Percentiles rank a stretch among this genome's conserved stretches.
These are phyloP conservation scores for Moesziomyces sp. DNA, from an alignment of 1,284 basidiomycete species.

Conservation along the genomic window DNA sequence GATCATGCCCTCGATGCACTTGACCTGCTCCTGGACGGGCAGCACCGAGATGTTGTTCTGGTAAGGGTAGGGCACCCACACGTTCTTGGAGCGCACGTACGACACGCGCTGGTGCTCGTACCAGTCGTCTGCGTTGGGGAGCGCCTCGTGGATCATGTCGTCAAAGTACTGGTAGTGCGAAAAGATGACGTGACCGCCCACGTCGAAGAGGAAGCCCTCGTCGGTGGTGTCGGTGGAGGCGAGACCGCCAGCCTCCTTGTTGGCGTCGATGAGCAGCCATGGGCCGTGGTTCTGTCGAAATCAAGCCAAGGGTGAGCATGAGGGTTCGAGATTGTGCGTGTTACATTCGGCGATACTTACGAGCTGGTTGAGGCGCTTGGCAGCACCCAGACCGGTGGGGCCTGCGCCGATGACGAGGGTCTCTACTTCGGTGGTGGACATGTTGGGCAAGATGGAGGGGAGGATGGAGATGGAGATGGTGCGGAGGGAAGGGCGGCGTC, in stretches of 20 bases:
- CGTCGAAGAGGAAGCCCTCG: slow-evolving; percentile 73
- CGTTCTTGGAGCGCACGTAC: slow-evolving; percentile 70
- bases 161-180: slow-evolving; percentile 73
- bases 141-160: slow-evolving; percentile 70
- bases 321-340: not conserved
- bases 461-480: slow-evolving; percentile 4
- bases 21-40: slow-evolving; percentile 70
- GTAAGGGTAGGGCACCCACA: slow-evolving; percentile 71
- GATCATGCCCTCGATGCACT: slow-evolving; percentile 72
- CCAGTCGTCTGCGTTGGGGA: slow-evolving; percentile 70
- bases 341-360: slow-evolving; percentile 35
- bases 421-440: slow-evolving; percentile 59
- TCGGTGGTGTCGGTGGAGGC: slow-evolving; percentile 71
- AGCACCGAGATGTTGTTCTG: slow-evolving; percentile 72
- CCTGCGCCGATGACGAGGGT: slow-evolving; percentile 67
- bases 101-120: slow-evolving; percentile 72
- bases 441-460: slow-evolving; percentile 3
- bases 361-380: slow-evolving; percentile 71
- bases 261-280: slow-evolving; percentile 70
- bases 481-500: not conserved
- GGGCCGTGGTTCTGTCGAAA: slow-evolving; percentile 66
- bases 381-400: slow-evolving; percentile 71
- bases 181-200: slow-evolving; percentile 73
- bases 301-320: not conserved
- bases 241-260: slow-evolving; percentile 70